A percentile compares a stretch with the other conserved stretches of the same genome.
Conservation (phyloP, 2,329 filamentous ascomycete genomes). For the Orbilia quercus region DNA sequence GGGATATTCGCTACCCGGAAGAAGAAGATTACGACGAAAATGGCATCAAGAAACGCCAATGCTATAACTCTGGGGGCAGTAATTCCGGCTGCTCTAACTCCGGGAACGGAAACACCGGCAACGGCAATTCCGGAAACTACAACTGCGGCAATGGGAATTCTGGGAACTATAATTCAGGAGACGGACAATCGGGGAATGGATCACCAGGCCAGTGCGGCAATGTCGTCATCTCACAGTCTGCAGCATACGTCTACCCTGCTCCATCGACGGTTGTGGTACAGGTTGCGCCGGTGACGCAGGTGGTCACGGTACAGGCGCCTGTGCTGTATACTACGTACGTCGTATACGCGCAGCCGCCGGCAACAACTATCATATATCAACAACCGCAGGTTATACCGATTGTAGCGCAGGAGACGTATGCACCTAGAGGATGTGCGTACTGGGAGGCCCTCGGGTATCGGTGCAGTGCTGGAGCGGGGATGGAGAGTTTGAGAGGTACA, state of each 20-base stretch:
- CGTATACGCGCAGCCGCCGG: slow-evolving; percentile 39
- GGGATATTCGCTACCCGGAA: slow-evolving; percentile 46
- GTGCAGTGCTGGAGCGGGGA: slow-evolving; percentile 38
- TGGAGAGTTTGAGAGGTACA: slow-evolving; percentile 16
- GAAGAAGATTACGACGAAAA: slow-evolving; percentile 36
- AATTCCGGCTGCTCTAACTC: slow-evolving; percentile 44
- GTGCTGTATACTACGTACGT: slow-evolving; percentile 52
- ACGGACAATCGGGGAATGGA: slow-evolving; percentile 42
- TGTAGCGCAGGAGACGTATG: slow-evolving; percentile 40
- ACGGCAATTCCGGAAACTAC: slow-evolving; percentile 50
- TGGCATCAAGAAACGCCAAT: slow-evolving; percentile 35
- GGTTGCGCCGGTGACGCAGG: slow-evolving; percentile 34
- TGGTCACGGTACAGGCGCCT: slow-evolving; percentile 32
- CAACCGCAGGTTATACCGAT: slow-evolving; percentile 43
- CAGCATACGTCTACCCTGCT: slow-evolving; percentile 48
- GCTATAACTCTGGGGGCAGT: slow-evolving; percentile 40
- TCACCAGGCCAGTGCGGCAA: slow-evolving; percentile 37
- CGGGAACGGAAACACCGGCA: slow-evolving; percentile 44
- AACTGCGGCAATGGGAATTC: slow-evolving; percentile 53
- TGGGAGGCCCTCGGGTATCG: slow-evolving; percentile 51
- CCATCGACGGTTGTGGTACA: slow-evolving; percentile 43
- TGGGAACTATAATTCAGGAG: slow-evolving; percentile 43
- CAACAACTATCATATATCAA: slow-evolving; percentile 45
- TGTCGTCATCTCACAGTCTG: slow-evolving; percentile 40
- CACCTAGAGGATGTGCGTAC: slow-evolving; percentile 51